Percentiles rank a stretch among this genome's conserved stretches.
Evolutionary conservation across 148 eudicot genomes (phyloP).

Genomic region (Silene uniflora): DNA sequence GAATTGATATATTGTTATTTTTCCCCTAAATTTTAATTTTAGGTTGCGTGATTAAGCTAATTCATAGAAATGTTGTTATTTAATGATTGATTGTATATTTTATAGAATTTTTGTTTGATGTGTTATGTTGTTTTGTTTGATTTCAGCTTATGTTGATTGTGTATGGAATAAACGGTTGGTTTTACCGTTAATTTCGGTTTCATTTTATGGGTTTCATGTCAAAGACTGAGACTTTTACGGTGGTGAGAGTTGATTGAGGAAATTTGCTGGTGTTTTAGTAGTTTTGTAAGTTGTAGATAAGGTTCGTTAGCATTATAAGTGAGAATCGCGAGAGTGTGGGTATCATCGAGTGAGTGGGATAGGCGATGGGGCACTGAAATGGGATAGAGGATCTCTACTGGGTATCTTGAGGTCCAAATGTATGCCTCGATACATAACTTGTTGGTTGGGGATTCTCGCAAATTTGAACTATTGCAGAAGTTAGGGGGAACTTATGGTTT

Average conservation of each 20-base stretch:
- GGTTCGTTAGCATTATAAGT: neutral
- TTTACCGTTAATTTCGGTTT: neutral
- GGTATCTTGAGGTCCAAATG: neutral
- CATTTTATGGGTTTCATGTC: neutral
- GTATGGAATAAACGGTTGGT: too few relatives aligned
- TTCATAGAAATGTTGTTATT: neutral
- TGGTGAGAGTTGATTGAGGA: neutral
- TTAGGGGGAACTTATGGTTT: neutral
- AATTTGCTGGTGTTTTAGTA: neutral
- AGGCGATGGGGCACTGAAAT: neutral
- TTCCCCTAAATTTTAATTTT: too few relatives aligned
- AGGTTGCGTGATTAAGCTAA: neutral
- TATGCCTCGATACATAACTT: neutral
- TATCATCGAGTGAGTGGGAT: too few relatives aligned
- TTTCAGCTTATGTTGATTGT: neutral
- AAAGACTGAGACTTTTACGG: neutral
- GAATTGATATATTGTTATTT: neutral
- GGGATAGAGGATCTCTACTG: neutral
- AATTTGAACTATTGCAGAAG: neutral
- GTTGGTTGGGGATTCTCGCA: neutral
- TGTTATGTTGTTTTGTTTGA: neutral
- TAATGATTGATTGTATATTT: conserved; percentile 1
- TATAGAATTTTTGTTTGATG: neutral
- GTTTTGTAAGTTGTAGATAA: neutral
- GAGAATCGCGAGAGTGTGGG: neutral